Evolutionary conservation across 345 rosid species (phyloP).

Genomic region (Gossypium rotundifolium): DNA sequence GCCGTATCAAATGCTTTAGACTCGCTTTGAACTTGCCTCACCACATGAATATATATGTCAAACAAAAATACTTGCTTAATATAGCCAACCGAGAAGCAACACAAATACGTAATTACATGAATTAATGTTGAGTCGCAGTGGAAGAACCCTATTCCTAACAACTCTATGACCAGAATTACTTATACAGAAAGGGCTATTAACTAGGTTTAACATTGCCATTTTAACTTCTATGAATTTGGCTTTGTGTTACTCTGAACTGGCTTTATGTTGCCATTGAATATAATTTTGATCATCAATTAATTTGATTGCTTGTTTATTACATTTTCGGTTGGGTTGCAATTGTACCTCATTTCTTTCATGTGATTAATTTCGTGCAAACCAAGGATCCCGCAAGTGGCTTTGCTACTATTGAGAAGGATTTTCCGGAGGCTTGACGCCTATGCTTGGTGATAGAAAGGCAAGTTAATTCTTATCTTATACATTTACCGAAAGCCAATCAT

Average conservation of each 20-base stretch:
- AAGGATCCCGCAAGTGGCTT: conserved; percentile 86
- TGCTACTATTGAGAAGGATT: conserved; percentile 83
- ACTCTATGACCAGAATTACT: neutral
- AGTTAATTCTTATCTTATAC: conserved; percentile 18
- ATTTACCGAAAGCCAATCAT: neutral
- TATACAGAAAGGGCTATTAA: neutral
- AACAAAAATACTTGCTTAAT: too few relatives aligned
- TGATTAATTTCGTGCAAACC: conserved; percentile 48
- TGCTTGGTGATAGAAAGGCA: conserved; percentile 94
- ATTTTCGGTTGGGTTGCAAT: neutral
- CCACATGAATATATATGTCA: too few relatives aligned
- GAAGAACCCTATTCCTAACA: conserved; percentile 2
- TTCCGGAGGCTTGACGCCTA: conserved; percentile 84
- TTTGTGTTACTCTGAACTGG: neutral
- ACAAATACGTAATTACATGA: conserved; percentile 7
- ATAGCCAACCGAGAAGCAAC: neutral
- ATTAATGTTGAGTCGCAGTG: neutral
- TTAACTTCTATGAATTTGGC: neutral
- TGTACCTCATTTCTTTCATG: conserved; percentile 5
- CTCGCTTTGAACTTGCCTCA: too few relatives aligned
- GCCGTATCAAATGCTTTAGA: too few relatives aligned
- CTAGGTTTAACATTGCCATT: conserved; percentile 16
- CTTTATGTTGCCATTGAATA: neutral
- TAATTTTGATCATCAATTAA: neutral
- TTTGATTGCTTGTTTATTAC: neutral